Evolutionary conservation across 1,284 basidiomycete genomes (phyloP).

Genomic region (Leccinum brunneo-olivaceum): DNA sequence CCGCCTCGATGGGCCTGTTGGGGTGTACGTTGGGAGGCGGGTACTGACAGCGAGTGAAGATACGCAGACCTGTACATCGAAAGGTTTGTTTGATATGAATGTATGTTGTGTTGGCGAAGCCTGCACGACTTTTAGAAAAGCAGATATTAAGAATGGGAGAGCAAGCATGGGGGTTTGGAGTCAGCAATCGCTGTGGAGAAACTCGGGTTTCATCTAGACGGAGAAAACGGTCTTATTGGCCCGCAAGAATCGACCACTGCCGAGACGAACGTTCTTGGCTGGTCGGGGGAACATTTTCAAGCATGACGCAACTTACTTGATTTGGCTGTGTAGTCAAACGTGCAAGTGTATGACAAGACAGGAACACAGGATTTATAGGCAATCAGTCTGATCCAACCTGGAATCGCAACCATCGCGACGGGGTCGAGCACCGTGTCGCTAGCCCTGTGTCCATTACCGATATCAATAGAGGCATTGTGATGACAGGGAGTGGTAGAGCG

Average conservation of each 20-base stretch:
- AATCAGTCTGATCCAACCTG: neutral
- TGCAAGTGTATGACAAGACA: slow-evolving; percentile 6
- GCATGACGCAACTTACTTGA: slow-evolving; percentile 10
- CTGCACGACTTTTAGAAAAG: slow-evolving; percentile 13
- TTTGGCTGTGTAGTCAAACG: slow-evolving; percentile 19
- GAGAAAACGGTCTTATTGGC: slow-evolving; percentile 11
- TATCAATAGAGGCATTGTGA: too few relatives aligned
- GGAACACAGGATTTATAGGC: neutral
- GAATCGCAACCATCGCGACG: neutral
- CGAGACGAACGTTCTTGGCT: slow-evolving; percentile 23
- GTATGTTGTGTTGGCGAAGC: slow-evolving; percentile 27
- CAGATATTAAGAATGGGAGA: slow-evolving; percentile 6
- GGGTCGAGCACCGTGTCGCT: neutral
- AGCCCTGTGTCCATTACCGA: neutral
- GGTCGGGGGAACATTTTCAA: neutral
- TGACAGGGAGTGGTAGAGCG: too few relatives aligned
- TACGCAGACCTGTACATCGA: slow-evolving; percentile 42
- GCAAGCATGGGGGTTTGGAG: slow-evolving; percentile 12
- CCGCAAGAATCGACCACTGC: slow-evolving; percentile 10
- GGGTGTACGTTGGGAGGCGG: slow-evolving; percentile 1
- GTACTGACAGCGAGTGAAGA: neutral
- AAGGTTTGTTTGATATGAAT: slow-evolving; percentile 20
- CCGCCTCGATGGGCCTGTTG: slow-evolving; percentile 70
- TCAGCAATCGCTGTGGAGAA: neutral
- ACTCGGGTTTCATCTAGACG: neutral